These are phyloP conservation scores for Afroboletus lepidellus DNA, from an alignment of 1,284 basidiomycete species.

Conservation along the genomic window DNA sequence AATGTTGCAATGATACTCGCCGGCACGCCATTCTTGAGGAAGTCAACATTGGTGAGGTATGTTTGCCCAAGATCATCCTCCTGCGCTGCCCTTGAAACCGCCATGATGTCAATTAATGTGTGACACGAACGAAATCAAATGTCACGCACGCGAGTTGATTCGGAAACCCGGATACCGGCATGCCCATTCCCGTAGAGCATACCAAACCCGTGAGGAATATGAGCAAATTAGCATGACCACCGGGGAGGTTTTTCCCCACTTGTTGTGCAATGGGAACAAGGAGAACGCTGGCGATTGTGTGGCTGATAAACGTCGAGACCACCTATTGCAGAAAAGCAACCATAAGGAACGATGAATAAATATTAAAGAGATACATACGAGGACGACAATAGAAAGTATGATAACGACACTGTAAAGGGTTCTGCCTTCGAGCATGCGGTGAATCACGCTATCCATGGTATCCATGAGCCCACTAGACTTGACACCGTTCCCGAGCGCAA, in stretches of 20 bases:
- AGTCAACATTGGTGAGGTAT: slow-evolving; percentile 85
- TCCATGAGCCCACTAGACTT: slow-evolving; percentile 85
- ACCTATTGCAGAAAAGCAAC: slow-evolving; percentile 43
- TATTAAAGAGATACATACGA: slow-evolving; percentile 56
- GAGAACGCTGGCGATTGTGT: slow-evolving; percentile 95
- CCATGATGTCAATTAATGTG: neutral
- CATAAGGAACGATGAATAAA: slow-evolving; percentile 4
- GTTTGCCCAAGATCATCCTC: slow-evolving; percentile 93
- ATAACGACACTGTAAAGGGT: slow-evolving; percentile 82
- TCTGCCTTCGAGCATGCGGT: slow-evolving; percentile 67
- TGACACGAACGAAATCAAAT: neutral
- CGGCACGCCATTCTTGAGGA: slow-evolving; percentile 91
- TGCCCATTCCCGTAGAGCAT: slow-evolving; percentile 96
- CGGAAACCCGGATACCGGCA: slow-evolving; percentile 97
- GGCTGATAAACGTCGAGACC: slow-evolving; percentile 89
- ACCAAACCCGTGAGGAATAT: slow-evolving; percentile 92
- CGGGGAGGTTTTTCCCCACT: slow-evolving; percentile 78
- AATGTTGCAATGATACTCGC: slow-evolving; percentile 85
- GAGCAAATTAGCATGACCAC: slow-evolving; percentile 70
- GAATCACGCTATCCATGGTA: slow-evolving; percentile 72
- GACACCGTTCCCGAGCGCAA: slow-evolving; percentile 94
- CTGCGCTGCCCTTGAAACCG: slow-evolving; percentile 72
- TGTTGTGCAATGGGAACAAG: slow-evolving; percentile 94
- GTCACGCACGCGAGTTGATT: slow-evolving; percentile 88
- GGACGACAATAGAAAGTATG: slow-evolving; percentile 80